Evolutionary conservation across 495 filamentous ascomycete species (phyloP).

Genomic region (Podospora conica): DNA sequence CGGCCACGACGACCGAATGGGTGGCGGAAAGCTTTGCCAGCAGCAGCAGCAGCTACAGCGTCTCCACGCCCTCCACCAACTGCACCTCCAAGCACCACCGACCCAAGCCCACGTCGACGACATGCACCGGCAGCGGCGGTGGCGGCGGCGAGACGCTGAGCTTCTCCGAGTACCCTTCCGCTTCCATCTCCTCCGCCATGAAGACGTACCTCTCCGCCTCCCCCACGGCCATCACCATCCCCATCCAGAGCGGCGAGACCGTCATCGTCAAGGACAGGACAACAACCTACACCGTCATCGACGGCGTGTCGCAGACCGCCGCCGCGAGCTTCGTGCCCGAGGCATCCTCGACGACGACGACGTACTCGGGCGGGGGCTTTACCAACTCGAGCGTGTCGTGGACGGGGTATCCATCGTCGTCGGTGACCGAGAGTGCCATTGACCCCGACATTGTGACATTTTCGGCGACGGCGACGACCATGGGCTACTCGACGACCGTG

Average conservation of each 20-base stretch:
- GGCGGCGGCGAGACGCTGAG: neutral
- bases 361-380: no score
- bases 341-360: neutral
- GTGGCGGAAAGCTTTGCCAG: neutral
- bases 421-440: neutral
- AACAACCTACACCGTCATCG: conserved; percentile 16
- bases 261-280: conserved; percentile 9
- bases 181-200: neutral
- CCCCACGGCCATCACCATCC: conserved; percentile 17
- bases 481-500: neutral
- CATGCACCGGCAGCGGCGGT: no score
- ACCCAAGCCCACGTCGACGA: neutral
- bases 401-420: neutral
- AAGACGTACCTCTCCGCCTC: neutral
- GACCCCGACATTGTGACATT: no score
- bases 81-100: neutral
- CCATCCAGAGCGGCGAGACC: conserved; percentile 9
- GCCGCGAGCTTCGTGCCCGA: neutral
- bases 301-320: conserved; percentile 1
- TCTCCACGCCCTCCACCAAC: neutral
- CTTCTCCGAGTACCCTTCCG: neutral
- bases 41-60: neutral
- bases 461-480: neutral
- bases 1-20: neutral
- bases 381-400: no score